Conservation (phyloP, 2,329 filamentous ascomycete species). For the Ophiostoma himal-ulmi region DNA sequence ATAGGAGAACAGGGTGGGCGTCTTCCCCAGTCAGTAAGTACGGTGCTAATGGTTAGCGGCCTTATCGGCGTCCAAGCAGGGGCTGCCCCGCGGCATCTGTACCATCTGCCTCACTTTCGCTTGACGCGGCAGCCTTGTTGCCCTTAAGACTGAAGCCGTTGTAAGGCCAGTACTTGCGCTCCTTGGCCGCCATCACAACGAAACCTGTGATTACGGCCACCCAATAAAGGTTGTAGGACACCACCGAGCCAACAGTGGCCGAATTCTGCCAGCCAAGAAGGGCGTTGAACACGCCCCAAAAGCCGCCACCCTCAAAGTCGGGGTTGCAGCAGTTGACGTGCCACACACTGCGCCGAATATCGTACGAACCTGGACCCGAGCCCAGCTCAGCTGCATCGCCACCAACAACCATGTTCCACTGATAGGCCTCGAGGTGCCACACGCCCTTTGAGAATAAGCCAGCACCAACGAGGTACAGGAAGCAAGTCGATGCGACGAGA, state of each 20-base stretch:
- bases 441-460: constrained; percentile 73
- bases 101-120: background rate
- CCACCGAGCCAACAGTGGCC: constrained; percentile 78
- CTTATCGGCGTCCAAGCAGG: constrained; percentile 16
- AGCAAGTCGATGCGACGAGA: constrained; percentile 73
- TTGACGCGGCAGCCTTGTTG: background rate
- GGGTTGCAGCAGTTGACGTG: constrained; percentile 76
- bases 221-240: constrained; percentile 89
- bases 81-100: constrained; percentile 14
- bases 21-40: background rate
- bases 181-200: constrained; percentile 22
- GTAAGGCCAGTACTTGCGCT: constrained; percentile 21
- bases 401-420: constrained; percentile 50
- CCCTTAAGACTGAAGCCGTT: background rate
- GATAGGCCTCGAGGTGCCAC: constrained; percentile 65
- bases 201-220: constrained; percentile 35
- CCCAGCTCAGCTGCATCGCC: constrained; percentile 56
- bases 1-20: background rate
- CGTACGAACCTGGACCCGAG: constrained; percentile 59
- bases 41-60: background rate
- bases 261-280: constrained; percentile 85
- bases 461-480: constrained; percentile 77
- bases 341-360: constrained; percentile 62
- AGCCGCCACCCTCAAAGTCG: constrained; percentile 59
- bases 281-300: constrained; percentile 84